A percentile compares a stretch with the other conserved stretches of the same genome.
Conservation (phyloP, 176 grass and related monocot species). For the Aegilops sharonensis region DNA sequence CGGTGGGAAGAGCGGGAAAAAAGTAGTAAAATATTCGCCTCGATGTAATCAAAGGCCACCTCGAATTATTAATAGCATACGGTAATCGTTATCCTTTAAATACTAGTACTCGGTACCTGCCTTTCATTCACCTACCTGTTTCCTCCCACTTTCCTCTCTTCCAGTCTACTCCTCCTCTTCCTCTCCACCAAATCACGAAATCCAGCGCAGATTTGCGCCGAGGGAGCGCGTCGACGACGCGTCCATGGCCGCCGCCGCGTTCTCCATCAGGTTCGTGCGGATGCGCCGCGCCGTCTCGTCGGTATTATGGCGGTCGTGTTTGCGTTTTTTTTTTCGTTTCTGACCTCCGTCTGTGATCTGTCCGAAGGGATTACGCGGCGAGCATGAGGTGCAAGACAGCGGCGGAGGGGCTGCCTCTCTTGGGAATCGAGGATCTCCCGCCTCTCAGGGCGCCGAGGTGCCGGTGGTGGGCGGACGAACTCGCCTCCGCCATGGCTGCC, state of each 20-base stretch:
- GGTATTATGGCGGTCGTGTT: neutral
- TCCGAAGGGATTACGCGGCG: constrained; percentile 38
- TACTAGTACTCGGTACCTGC: neutral
- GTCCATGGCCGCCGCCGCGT: constrained; percentile 34
- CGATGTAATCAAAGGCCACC: neutral
- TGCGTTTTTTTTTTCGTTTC: neutral
- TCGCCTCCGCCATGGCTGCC: constrained; percentile 1
- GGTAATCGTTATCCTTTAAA: constrained; percentile 16
- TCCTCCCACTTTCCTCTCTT: neutral
- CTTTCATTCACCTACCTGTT: neutral
- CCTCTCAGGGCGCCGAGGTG: constrained; percentile 45
- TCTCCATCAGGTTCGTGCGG: constrained; percentile 49
- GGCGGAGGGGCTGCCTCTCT: neutral
- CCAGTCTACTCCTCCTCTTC: neutral
- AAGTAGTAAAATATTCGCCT: neutral
- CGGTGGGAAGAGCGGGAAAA: constrained; percentile 17
- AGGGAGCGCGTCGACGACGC: neutral
- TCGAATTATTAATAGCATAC: neutral
- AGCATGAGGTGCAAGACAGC: constrained; percentile 15
- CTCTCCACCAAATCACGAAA: neutral
- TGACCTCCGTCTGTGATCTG: constrained; percentile 4
- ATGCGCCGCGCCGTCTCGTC: neutral
- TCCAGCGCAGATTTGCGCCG: neutral
- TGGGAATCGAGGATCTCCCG: constrained; percentile 24
- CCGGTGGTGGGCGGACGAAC: constrained; percentile 64